Evolutionary conservation across 805 yeast genomes (phyloP), one percentile per base, ranked within the genome.

Genomic region (Yarrowia osloensis): DNA sequence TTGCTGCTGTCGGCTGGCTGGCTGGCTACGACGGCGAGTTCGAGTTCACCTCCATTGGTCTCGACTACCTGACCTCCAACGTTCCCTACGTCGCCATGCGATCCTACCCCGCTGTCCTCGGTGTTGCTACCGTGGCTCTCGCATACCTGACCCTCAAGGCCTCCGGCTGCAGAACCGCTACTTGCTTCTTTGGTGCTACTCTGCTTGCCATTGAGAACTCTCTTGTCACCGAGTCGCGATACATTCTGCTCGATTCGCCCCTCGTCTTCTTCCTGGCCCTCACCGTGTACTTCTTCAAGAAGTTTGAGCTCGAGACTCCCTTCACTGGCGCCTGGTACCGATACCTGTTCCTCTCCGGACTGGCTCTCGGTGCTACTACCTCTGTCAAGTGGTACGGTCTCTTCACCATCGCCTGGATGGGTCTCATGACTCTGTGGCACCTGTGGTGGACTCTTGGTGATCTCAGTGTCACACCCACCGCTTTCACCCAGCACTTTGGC

Each of bases 381-480:
- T 83, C 92, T 8, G 82, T 89, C 3, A 90, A 90, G 73, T 84
- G 86, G 82, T 82, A 88, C 4, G 98, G 97, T 0, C 63, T 87
- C 24, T 84, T 85, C 72, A 88, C 94, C 0, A 76, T 86, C 67
- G 77, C 77, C 0, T 91, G 96, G 96, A 77, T 89, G 13, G 82
- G 86, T 2, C 4, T 78, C 0, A 72, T 86, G 55, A 77, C 83
- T 2, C 65, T 82, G 1, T 78, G 80, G 68, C 85, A 86, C 69
- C 75, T 88, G 52, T 92, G 97, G 97, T 75, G 76, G 69, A 72
- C 85, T 13, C 74, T 88, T 42, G 96, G 95, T 15, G 97, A 94
- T 75, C 74, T 89, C 40, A 76, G 78, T 4, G 79, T 88, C 3
- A 49, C 84, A 1, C 75, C 79, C 9, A 66, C 63, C 19, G 62